Conservation (phyloP, 2,329 filamentous ascomycete species). For the Penicillium palitans region DNA sequence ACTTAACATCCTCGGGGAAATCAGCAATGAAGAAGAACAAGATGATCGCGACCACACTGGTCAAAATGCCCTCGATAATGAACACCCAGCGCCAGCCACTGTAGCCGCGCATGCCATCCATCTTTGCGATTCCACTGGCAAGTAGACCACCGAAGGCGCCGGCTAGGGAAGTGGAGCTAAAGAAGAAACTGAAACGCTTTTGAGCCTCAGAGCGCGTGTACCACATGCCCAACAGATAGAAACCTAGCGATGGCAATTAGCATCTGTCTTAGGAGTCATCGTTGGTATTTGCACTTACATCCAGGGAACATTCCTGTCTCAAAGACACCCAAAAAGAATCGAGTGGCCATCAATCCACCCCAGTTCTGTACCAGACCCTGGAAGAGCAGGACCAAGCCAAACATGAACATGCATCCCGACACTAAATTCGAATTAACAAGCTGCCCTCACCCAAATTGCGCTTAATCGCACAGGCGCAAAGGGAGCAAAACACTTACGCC, state of each 20-base stretch:
- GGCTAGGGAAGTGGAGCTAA: conserved; percentile 66
- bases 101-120: conserved; percentile 60
- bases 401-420: conserved; percentile 78
- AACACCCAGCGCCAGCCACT: conserved; percentile 53
- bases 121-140: conserved; percentile 60
- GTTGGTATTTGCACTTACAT: conserved; percentile 47
- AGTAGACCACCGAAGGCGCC: conserved; percentile 64
- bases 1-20: conserved; percentile 73
- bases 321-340: conserved; percentile 81
- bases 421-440: conserved; percentile 42
- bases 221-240: conserved; percentile 74
- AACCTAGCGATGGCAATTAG: conserved; percentile 29
- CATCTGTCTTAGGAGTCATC: neutral
- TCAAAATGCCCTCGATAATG: conserved; percentile 65
- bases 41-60: conserved; percentile 60
- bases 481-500: conserved; percentile 49
- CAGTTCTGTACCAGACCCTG: conserved; percentile 81
- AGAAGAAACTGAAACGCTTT: conserved; percentile 91
- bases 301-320: conserved; percentile 72
- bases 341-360: conserved; percentile 70
- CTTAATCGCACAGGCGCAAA: neutral
- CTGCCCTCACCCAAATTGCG: neutral
- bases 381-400: conserved; percentile 71
- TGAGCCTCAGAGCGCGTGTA: conserved; percentile 86
- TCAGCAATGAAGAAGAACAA: conserved; percentile 68